A percentile compares a stretch with the other conserved stretches of the same genome.
phyloP scores from a whole-genome alignment of 1,284 basidiomycete species.

The Cutaneotrichosporon cutaneum region DNA sequence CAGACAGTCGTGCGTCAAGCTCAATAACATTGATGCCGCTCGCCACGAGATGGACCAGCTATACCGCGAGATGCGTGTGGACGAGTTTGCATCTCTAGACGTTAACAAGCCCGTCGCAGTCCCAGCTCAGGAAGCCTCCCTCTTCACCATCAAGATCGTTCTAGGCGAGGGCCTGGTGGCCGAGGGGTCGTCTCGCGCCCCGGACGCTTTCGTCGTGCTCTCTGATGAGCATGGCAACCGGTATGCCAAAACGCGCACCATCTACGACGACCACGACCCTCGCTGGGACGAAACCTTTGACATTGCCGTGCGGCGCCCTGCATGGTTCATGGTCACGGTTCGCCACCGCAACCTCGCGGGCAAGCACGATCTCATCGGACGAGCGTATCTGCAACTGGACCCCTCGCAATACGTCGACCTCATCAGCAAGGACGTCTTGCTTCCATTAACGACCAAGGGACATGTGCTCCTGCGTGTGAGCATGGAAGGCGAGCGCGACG shows the following conservation, averaged over 20 bases:
- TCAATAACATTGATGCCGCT: constrained; percentile 96
- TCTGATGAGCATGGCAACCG: constrained; percentile 89
- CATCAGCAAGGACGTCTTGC: constrained; percentile 86
- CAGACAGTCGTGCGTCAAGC: constrained; percentile 84
- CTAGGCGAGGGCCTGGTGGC: constrained; percentile 78
- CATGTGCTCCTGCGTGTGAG: constrained; percentile 83
- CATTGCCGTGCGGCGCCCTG: constrained; percentile 70
- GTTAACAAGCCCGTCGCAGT: constrained; percentile 63
- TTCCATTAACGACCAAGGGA: constrained; percentile 76
- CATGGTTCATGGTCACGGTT: constrained; percentile 96
- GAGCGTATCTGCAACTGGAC: constrained; percentile 89
- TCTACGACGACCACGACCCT: constrained; percentile 86
- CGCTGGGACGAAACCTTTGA: constrained; percentile 99
- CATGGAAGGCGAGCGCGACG: constrained; percentile 98
- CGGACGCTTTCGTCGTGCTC: constrained; percentile 88
- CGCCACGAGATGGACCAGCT: constrained; percentile 87
- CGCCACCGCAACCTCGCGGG: constrained; percentile 84
- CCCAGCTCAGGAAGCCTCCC: constrained; percentile 63
- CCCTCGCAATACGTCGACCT: constrained; percentile 85
- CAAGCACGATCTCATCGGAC: constrained; percentile 86
- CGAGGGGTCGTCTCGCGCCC: constrained; percentile 62
- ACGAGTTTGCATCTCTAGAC: constrained; percentile 69
- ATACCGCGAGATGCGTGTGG: constrained; percentile 87
- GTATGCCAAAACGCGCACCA: constrained; percentile 90
- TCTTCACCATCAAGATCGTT: constrained; percentile 93